These are phyloP conservation scores for Pleurotus salmoneostramineus DNA, from an alignment of 768 basidiomycete genomes.

Conservation along the genomic window DNA sequence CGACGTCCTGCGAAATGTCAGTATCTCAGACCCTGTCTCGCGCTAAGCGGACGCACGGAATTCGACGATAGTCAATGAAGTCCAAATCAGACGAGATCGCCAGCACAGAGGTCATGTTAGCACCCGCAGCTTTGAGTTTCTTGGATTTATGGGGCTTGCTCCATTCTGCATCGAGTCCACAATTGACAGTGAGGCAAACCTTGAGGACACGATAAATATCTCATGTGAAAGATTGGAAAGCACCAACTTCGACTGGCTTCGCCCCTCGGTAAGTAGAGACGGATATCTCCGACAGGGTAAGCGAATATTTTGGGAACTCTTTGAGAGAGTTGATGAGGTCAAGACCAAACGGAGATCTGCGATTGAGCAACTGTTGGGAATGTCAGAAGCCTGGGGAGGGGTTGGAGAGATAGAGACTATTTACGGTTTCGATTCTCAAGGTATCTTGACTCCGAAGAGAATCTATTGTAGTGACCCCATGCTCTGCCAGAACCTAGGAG, in stretches of 20 bases:
- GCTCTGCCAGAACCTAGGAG: constrained; percentile 65
- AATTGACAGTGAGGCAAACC: constrained; percentile 48
- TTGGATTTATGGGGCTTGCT: constrained; percentile 26
- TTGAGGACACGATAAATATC: not conserved
- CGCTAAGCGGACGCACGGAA: constrained; percentile 46
- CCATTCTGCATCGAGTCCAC: constrained; percentile 39
- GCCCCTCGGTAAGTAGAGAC: constrained; percentile 41
- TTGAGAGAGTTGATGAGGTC: constrained; percentile 57
- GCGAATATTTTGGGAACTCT: constrained; percentile 62
- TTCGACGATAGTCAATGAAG: constrained; percentile 77
- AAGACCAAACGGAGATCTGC: constrained; percentile 69
- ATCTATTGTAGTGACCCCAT: constrained; percentile 64
- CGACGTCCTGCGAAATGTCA: constrained; percentile 51
- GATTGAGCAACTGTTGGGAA: constrained; percentile 78
- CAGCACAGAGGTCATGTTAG: constrained; percentile 68
- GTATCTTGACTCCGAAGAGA: constrained; percentile 54
- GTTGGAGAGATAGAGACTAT: constrained; percentile 9
- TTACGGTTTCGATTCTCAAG: constrained; percentile 60
- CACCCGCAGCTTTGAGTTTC: constrained; percentile 37
- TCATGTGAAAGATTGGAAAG: not conserved
- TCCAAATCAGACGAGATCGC: constrained; percentile 72
- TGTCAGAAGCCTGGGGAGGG: no score
- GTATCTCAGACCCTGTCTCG: not conserved
- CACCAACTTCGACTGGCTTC: constrained; percentile 45
- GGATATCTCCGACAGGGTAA: constrained; percentile 46